Percentiles rank a stretch among this genome's conserved stretches.
These are phyloP conservation scores for Calonectria pseudoreteaudii DNA, from an alignment of 2,329 filamentous ascomycete genomes.

Conservation along the genomic window DNA sequence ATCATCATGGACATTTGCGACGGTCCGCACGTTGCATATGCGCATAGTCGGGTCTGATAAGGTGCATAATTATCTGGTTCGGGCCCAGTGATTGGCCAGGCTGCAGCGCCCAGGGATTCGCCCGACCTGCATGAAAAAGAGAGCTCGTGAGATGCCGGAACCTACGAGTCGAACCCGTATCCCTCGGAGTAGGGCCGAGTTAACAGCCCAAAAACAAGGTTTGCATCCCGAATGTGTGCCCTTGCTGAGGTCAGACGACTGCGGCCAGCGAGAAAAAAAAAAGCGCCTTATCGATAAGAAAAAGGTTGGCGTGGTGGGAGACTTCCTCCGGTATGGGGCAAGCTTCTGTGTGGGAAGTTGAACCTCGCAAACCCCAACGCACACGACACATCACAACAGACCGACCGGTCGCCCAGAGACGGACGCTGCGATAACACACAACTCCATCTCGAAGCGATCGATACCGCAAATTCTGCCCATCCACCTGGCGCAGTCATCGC, in stretches of 20 bases:
- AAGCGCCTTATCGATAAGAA: slow-evolving; percentile 47
- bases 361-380: slow-evolving; percentile 41
- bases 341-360: slow-evolving; percentile 27
- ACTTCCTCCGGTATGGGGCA: slow-evolving; percentile 29
- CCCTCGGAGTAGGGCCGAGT: not conserved
- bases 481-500: slow-evolving; percentile 14
- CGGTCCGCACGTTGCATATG: not conserved
- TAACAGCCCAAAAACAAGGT: not conserved
- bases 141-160: slow-evolving; percentile 2
- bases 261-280: slow-evolving; percentile 9
- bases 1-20: not conserved
- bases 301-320: slow-evolving; percentile 37
- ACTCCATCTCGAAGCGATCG: not conserved
- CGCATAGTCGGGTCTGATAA: not conserved
- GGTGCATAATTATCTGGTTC: not conserved
- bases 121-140: not conserved
- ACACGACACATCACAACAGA: slow-evolving; percentile 36
- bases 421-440: slow-evolving; percentile 4
- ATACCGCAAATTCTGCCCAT: not conserved
- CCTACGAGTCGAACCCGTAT: not conserved
- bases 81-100: not conserved
- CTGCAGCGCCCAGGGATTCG: not conserved
- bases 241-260: slow-evolving; percentile 14
- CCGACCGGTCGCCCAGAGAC: slow-evolving; percentile 19
- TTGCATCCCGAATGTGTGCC: not conserved